These are phyloP conservation scores for Ceratocystis papillata DNA, from an alignment of 2,329 filamentous ascomycete genomes.

Conservation along the genomic window DNA sequence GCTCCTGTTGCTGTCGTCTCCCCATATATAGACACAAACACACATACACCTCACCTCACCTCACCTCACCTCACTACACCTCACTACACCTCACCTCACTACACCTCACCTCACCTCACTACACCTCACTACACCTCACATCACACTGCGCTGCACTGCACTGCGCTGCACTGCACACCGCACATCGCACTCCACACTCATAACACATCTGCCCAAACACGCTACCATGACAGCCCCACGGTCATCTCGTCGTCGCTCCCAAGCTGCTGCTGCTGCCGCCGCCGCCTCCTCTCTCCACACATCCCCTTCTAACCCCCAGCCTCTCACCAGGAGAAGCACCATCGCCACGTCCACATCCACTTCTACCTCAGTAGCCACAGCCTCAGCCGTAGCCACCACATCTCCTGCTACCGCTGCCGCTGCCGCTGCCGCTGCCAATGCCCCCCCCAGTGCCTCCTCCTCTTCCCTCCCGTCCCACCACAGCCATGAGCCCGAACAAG, in stretches of 20 bases:
- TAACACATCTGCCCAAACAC: neutral
- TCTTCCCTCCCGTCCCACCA: constrained; percentile 3
- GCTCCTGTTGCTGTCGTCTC: no score
- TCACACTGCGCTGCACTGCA: no score
- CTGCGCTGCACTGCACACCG: no score
- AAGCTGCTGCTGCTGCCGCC: constrained; percentile 12
- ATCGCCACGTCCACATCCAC: constrained; percentile 3
- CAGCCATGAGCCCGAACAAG: constrained; percentile 16
- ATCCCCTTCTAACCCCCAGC: constrained; percentile 1
- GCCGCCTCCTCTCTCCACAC: neutral
- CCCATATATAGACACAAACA: no score
- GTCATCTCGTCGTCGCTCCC: constrained; percentile 16
- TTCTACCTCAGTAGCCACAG: neutral
- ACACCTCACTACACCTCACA: no score
- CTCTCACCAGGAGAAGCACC: constrained; percentile 1
- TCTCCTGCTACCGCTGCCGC: constrained; percentile 3
- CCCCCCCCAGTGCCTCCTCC: constrained; percentile 2
- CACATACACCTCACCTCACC: no score
- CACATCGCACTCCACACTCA: no score
- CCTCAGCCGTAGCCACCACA: neutral
- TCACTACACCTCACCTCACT: no score
- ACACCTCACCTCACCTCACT: no score
- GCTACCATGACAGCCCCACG: constrained; percentile 12
- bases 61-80: no score
- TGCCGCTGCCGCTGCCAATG: neutral